These are phyloP conservation scores for Yamadazyma diospyri DNA, from an alignment of 1,139 yeast species.

Conservation along the genomic window DNA sequence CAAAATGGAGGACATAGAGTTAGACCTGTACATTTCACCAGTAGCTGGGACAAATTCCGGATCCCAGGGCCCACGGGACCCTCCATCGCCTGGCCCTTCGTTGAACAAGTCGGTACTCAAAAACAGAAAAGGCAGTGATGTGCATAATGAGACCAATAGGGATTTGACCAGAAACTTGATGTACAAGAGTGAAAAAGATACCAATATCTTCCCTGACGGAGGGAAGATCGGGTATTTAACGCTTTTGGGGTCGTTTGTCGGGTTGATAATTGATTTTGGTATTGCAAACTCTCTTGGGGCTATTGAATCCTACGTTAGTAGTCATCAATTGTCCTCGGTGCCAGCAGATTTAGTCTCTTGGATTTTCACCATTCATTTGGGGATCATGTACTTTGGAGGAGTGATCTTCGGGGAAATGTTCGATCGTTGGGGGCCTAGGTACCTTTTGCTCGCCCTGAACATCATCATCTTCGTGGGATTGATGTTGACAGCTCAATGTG, in stretches of 20 bases:
- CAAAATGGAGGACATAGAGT: no score
- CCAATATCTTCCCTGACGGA: constrained; percentile 56
- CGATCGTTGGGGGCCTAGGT: constrained; percentile 52
- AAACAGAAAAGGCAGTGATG: no score
- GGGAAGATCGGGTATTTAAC: constrained; percentile 56
- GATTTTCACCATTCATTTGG: constrained; percentile 59
- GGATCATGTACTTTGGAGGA: constrained; percentile 55
- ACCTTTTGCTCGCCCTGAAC: constrained; percentile 46
- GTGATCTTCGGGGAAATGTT: constrained; percentile 61
- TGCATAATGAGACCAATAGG: neutral
- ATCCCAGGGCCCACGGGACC: no score
- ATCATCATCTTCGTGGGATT: constrained; percentile 45
- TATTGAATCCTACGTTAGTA: constrained; percentile 53
- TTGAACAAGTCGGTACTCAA: no score
- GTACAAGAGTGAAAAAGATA: constrained; percentile 21
- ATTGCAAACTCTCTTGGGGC: constrained; percentile 58
- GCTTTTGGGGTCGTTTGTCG: constrained; percentile 59
- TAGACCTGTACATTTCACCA: no score
- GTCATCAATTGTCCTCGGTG: constrained; percentile 43
- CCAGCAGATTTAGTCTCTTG: constrained; percentile 52
- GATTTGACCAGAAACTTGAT: constrained; percentile 10
- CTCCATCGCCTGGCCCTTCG: no score
- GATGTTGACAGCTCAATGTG: constrained; percentile 51
- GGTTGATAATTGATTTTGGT: constrained; percentile 61
- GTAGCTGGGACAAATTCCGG: no score